These are phyloP conservation scores for Allomyces macrogynus DNA, from an alignment of 192 early-diverging fungal genomes.

Conservation along the genomic window DNA sequence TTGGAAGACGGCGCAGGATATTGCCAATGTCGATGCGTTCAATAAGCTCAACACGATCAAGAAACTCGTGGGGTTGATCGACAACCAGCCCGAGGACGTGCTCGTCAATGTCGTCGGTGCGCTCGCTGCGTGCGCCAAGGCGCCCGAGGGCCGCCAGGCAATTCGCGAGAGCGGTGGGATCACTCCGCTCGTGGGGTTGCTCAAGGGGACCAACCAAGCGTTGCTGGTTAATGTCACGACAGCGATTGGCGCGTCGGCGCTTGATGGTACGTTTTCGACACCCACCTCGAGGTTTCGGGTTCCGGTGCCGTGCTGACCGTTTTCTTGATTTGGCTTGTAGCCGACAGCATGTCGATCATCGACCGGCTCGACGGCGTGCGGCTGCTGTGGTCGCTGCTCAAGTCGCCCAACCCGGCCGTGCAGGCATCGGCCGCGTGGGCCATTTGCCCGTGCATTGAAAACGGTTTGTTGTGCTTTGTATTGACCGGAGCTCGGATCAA, in stretches of 20 bases:
- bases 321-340: conserved; percentile 9
- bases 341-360: conserved; percentile 42
- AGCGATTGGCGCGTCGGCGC: conserved; percentile 35
- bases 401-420: conserved; percentile 31
- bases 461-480: conserved; percentile 17
- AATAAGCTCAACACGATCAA: conserved; percentile 45
- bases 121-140: conserved; percentile 38
- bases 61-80: conserved; percentile 41
- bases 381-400: conserved; percentile 42
- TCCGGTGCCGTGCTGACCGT: too few relatives aligned
- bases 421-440: conserved; percentile 45
- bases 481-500: too few relatives aligned
- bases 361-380: conserved; percentile 40
- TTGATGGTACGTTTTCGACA: conserved; percentile 19
- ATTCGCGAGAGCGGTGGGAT: conserved; percentile 38
- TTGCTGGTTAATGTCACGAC: conserved; percentile 40
- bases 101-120: conserved; percentile 44
- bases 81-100: conserved; percentile 46
- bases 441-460: conserved; percentile 45
- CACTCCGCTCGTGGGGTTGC: conserved; percentile 32
- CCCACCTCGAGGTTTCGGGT: too few relatives aligned
- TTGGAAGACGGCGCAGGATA: conserved; percentile 43
- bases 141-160: conserved; percentile 34
- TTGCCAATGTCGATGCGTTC: conserved; percentile 37
- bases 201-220: conserved; percentile 38